These are phyloP conservation scores for Rickenella mellea DNA, from an alignment of 768 basidiomycete genomes.

Conservation along the genomic window DNA sequence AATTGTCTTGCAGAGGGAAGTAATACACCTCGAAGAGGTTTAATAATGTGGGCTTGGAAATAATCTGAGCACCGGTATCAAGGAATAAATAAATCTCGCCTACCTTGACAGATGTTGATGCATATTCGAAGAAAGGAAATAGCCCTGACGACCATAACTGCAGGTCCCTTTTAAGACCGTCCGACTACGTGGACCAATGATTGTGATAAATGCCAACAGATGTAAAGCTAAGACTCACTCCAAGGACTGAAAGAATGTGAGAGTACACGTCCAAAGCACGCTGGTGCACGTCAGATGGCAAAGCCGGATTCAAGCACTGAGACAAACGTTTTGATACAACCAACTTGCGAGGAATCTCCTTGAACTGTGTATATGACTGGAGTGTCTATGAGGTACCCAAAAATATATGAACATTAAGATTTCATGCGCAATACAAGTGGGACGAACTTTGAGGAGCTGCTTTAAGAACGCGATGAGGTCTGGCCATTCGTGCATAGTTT, in stretches of 20 bases:
- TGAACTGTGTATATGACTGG: slow-evolving; percentile 88
- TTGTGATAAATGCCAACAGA: background rate
- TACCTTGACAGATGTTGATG: slow-evolving; percentile 97
- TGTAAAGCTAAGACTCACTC: slow-evolving; percentile 40
- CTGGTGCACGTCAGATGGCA: slow-evolving; percentile 96
- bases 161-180: slow-evolving; percentile 80
- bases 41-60: slow-evolving; percentile 65
- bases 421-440: slow-evolving; percentile 7
- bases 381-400: slow-evolving; percentile 51
- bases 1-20: slow-evolving; percentile 67
- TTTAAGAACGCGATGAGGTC: slow-evolving; percentile 98
- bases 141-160: slow-evolving; percentile 91
- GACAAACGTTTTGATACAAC: slow-evolving; percentile 90
- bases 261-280: slow-evolving; percentile 91
- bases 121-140: slow-evolving; percentile 98
- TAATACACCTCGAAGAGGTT: slow-evolving; percentile 92
- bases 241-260: slow-evolving; percentile 84
- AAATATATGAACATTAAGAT: background rate
- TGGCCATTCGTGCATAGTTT: slow-evolving; percentile 97
- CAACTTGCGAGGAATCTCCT: slow-evolving; percentile 91
- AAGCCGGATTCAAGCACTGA: slow-evolving; percentile 95
- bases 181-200: slow-evolving; percentile 40
- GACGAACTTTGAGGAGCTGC: slow-evolving; percentile 74
- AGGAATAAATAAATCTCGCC: slow-evolving; percentile 7
- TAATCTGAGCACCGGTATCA: slow-evolving; percentile 4